Evolutionary conservation across 345 rosid genomes (phyloP), one percentile per base, ranked within the genome.

Genomic region (Gynandropsis gynandra): DNA sequence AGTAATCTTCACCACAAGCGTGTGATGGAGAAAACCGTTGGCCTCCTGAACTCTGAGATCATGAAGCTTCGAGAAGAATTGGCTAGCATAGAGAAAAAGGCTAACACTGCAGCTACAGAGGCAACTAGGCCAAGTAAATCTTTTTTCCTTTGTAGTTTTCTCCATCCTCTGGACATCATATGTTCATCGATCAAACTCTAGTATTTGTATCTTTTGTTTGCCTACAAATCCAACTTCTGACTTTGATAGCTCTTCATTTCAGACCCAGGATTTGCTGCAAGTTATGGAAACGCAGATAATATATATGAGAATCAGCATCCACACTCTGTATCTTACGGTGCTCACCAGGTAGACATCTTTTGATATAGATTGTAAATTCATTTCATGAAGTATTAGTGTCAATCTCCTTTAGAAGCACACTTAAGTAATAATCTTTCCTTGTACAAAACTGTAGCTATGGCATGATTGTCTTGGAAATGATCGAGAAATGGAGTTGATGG

Each of bases 1-100:
- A 76, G 77, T 52, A 84, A 90, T 42, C 76, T 75, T 43, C 85
- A 77, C 70, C 87, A 84, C 19, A 65, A 69, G 20, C 68, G 69
- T 15, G 66, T 67, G 27, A 74, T 87, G 95, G 82, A 80, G 66
- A 82, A 77, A 56, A 80, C 82, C 33, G 66, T 68, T 49, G 37
- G 59, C 8, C 52, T 67, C 1, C 16, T 90, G 47, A 61, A 71
- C 35, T 69, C 35, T 14, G 92, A 90, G 53, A 54, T 79, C 51
- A 73, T 80, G 62, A 81, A 67, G 43, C 71, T 82, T 27, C 64
- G 8, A 1, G 58, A 59, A 27, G 79, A 76, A 61, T 70, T 83
- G 52, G 74, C 62, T n/a, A 65, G 66, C 36, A 50, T 67, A 4
- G 82, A 76, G 68, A 74, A 74, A 52, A 77, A 69, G 69, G 74